These are phyloP conservation scores for Colletotrichum tropicale DNA, from an alignment of 2,329 filamentous ascomycete genomes.

Conservation along the genomic window DNA sequence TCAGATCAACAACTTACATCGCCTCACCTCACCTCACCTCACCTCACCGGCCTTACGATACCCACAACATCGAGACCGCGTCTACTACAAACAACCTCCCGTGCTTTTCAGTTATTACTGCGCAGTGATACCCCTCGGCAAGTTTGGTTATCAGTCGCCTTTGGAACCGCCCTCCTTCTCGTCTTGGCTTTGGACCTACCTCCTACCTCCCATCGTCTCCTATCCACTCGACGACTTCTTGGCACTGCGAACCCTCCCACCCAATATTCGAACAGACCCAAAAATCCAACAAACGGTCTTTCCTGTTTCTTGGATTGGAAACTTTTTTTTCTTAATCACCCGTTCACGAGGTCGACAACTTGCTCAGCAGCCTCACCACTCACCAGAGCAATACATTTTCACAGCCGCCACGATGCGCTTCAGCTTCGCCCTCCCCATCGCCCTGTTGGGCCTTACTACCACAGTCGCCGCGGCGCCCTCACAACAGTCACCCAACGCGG, in stretches of 20 bases:
- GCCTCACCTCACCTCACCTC: not conserved
- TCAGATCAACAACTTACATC: not conserved
- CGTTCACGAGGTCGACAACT: not conserved
- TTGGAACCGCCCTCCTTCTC: not conserved
- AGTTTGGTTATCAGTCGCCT: not conserved
- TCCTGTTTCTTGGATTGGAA: not conserved
- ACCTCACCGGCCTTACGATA: not conserved
- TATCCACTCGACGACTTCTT: not conserved
- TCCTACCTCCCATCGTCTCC: not conserved
- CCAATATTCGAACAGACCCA: not conserved
- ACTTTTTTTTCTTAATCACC: not conserved
- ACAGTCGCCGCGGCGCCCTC: conserved; percentile 3
- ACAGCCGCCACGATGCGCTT: conserved; percentile 4
- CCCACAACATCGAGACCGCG: not conserved
- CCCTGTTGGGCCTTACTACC: conserved; percentile 1
- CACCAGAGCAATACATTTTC: not conserved
- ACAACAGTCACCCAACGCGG: not conserved
- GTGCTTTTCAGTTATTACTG: not conserved
- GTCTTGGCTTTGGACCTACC: not conserved
- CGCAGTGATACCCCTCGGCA: not conserved
- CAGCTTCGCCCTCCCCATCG: not conserved
- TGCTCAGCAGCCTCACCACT: not conserved
- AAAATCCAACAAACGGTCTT: not conserved
- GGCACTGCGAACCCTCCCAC: not conserved
- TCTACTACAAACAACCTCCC: not conserved